Percentiles rank a stretch among this genome's conserved stretches.
Evolutionary conservation across 2,329 filamentous ascomycete species (phyloP).

Genomic region (Elsinoe batatas): DNA sequence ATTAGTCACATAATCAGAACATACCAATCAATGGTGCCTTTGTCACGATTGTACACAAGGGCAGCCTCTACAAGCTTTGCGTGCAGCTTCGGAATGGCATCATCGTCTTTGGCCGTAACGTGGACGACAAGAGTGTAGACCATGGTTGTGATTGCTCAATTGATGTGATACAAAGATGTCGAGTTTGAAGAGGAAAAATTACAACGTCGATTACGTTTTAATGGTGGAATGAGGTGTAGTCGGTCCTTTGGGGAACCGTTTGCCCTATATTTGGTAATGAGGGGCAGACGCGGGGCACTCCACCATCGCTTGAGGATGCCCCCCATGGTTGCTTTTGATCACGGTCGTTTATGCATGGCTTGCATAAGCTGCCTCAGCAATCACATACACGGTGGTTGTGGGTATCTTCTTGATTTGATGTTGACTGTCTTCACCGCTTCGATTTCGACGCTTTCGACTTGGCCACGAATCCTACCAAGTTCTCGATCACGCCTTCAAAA

Average conservation of each 20-base stretch:
- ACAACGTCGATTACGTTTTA: background rate
- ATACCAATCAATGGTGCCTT: constrained; percentile 45
- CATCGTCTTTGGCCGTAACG: constrained; percentile 58
- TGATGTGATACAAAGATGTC: background rate
- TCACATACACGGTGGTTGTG: background rate
- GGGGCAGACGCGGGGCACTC: constrained; percentile 6
- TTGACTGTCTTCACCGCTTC: constrained; percentile 7
- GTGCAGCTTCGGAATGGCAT: constrained; percentile 55
- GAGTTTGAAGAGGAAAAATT: too few species aligned
- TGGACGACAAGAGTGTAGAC: constrained; percentile 62
- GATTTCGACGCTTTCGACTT: constrained; percentile 11
- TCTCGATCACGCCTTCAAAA: constrained; percentile 94
- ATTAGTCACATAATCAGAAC: background rate
- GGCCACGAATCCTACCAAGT: constrained; percentile 52
- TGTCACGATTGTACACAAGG: constrained; percentile 60
- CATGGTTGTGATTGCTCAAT: constrained; percentile 36
- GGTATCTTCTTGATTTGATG: background rate
- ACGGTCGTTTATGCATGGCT: background rate
- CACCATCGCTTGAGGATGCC: background rate
- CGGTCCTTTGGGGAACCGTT: background rate
- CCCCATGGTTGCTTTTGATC: constrained; percentile 1
- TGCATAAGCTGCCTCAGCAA: background rate
- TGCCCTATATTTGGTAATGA: background rate
- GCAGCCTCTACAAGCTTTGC: constrained; percentile 68
- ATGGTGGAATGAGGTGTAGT: background rate